Evolutionary conservation across 495 filamentous ascomycete genomes (phyloP).

Genomic region (Margaritispora aquatica): DNA sequence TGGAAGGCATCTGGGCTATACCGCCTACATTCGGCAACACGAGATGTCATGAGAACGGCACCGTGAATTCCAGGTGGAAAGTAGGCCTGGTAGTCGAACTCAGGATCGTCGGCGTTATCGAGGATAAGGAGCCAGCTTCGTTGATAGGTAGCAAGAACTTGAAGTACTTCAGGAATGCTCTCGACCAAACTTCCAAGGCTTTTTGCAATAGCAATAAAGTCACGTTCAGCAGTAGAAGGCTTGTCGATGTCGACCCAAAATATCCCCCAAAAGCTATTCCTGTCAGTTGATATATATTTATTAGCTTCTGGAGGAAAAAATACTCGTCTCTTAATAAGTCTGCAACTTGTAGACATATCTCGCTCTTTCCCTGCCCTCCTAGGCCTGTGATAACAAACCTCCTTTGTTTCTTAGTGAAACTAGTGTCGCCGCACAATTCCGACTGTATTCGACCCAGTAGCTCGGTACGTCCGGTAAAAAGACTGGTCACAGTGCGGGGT

Average conservation of each 20-base stretch:
- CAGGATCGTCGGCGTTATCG: conserved; percentile 36
- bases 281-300: conserved; percentile 8
- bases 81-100: conserved; percentile 25
- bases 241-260: conserved; percentile 27
- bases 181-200: conserved; percentile 14
- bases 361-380: conserved; percentile 34
- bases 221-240: conserved; percentile 17
- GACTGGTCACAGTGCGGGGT: conserved; percentile 15
- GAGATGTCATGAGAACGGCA: conserved; percentile 34
- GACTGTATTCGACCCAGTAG: conserved; percentile 14
- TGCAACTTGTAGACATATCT: conserved; percentile 33
- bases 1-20: conserved; percentile 30
- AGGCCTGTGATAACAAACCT: conserved; percentile 32
- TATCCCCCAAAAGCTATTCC: conserved; percentile 27
- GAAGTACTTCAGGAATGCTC: conserved; percentile 26
- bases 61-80: conserved; percentile 30
- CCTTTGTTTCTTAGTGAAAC: conserved; percentile 11
- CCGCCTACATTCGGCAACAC: conserved; percentile 26
- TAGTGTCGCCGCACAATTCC: conserved; percentile 3
- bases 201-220: conserved; percentile 27
- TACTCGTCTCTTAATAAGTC: conserved; percentile 25
- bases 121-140: conserved; percentile 31
- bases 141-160: conserved; percentile 18
- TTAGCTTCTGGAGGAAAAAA: background rate
- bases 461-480: conserved; percentile 20